Conservation (phyloP, 179 eudicot species). For the Camellia oleifera region DNA sequence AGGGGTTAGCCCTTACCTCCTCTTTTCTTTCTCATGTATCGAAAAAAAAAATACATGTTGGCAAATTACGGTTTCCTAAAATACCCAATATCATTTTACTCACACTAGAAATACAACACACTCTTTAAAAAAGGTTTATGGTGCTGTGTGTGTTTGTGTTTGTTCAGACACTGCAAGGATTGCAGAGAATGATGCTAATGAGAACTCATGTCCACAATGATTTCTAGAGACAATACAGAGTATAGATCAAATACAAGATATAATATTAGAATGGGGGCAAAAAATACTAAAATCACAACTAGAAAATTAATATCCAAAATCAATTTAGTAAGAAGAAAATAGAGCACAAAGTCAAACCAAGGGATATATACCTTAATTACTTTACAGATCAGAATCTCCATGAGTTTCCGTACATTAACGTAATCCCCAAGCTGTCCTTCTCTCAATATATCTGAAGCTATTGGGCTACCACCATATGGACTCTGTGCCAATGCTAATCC, state of each 20-base stretch:
- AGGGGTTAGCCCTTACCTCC: too few species aligned
- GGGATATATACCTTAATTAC: conserved; percentile 66
- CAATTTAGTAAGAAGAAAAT: neutral
- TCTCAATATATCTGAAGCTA: conserved; percentile 89
- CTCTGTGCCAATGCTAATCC: conserved; percentile 90
- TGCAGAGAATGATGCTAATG: neutral
- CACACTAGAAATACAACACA: neutral
- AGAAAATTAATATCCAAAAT: neutral
- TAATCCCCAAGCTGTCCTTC: conserved; percentile 96
- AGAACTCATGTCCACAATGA: neutral
- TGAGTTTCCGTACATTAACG: conserved; percentile 71
- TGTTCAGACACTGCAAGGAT: conserved; percentile 7
- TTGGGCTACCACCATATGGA: conserved; percentile 96
- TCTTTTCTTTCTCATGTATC: too few species aligned
- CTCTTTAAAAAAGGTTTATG: neutral
- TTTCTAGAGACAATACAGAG: neutral
- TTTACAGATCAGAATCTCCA: conserved; percentile 76
- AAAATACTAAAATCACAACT: neutral
- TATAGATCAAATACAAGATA: neutral
- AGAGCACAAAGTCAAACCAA: neutral
- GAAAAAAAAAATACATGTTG: too few species aligned
- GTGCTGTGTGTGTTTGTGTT: neutral
- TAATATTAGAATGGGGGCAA: neutral
- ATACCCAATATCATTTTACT: neutral
- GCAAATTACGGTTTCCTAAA: neutral